Conservation (phyloP, 2,329 filamentous ascomycete genomes). For the Apiospora saccharicola region DNA sequence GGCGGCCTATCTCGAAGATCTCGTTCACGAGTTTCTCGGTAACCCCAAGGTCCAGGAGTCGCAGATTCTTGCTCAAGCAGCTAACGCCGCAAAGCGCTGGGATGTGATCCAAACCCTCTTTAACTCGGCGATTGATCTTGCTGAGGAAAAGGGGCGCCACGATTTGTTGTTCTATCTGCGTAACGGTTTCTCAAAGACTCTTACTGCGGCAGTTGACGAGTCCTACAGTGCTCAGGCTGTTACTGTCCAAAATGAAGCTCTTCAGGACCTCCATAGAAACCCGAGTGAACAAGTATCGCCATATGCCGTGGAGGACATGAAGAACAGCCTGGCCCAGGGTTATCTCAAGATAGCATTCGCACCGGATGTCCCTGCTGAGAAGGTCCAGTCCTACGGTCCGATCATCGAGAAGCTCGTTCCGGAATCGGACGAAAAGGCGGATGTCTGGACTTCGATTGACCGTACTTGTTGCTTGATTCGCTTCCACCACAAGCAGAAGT, state of each 20-base stretch:
- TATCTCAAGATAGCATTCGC: constrained; percentile 39
- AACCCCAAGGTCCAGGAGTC: constrained; percentile 31
- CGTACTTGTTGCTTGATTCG: constrained; percentile 38
- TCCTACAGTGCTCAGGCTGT: constrained; percentile 34
- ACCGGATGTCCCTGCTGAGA: constrained; percentile 31
- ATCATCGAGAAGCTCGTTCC: constrained; percentile 36
- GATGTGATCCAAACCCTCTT: constrained; percentile 40
- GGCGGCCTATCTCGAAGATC: constrained; percentile 40
- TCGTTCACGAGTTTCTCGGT: constrained; percentile 40
- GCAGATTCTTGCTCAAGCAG: constrained; percentile 37
- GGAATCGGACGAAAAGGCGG: constrained; percentile 31
- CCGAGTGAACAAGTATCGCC: constrained; percentile 36
- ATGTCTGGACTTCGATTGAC: constrained; percentile 33
- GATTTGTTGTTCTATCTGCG: constrained; percentile 40
- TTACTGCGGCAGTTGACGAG: constrained; percentile 31
- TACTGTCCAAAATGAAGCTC: constrained; percentile 35
- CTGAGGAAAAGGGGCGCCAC: constrained; percentile 33
- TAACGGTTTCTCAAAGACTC: constrained; percentile 37
- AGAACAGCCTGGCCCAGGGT: constrained; percentile 34
- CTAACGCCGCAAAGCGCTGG: constrained; percentile 38
- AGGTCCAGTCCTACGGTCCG: constrained; percentile 33
- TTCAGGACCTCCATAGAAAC: constrained; percentile 34
- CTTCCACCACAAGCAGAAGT: constrained; percentile 37
- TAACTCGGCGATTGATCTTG: constrained; percentile 36
- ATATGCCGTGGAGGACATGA: constrained; percentile 34